Conservation (phyloP, 2,329 filamentous ascomycete species). For the Fusarium praegraminearum region DNA sequence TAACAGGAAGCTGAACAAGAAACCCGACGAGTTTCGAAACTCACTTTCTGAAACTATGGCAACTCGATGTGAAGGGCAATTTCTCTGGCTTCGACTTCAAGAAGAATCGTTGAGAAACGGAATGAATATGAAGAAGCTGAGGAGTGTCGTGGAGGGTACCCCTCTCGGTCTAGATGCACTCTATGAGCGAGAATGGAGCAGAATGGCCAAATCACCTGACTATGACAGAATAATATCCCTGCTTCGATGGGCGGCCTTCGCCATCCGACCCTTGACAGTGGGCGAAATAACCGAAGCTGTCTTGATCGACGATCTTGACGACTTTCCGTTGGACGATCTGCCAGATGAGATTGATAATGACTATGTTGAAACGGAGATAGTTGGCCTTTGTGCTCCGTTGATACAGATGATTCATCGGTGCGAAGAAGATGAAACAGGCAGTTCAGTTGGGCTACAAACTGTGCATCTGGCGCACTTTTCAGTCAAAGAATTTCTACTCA, state of each 20-base stretch:
- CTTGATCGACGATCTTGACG: conserved; percentile 33
- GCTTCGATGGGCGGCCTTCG: conserved; percentile 50
- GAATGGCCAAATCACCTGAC: conserved; percentile 35
- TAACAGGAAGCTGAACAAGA: conserved; percentile 48
- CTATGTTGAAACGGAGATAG: conserved; percentile 49
- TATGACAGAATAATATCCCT: conserved; percentile 46
- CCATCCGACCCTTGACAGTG: conserved; percentile 45
- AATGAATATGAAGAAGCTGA: conserved; percentile 48
- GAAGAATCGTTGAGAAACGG: conserved; percentile 42
- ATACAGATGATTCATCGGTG: conserved; percentile 34
- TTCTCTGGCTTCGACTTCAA: conserved; percentile 52
- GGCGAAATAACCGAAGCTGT: conserved; percentile 49
- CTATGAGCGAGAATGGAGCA: conserved; percentile 50
- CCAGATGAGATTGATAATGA: conserved; percentile 48
- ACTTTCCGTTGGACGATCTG: conserved; percentile 43
- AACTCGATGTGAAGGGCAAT: conserved; percentile 51
- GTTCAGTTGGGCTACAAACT: not conserved
- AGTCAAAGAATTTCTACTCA: conserved; percentile 35
- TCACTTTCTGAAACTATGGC: conserved; percentile 47
- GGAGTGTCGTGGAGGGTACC: conserved; percentile 46
- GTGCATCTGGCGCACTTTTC: conserved; percentile 42
- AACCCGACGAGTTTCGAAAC: conserved; percentile 35
- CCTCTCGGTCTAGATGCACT: conserved; percentile 46
- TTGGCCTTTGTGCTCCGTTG: conserved; percentile 49
- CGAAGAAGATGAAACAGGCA: conserved; percentile 8